Conservation (phyloP, 2,329 filamentous ascomycete genomes). For the Sporothrix protearum region DNA sequence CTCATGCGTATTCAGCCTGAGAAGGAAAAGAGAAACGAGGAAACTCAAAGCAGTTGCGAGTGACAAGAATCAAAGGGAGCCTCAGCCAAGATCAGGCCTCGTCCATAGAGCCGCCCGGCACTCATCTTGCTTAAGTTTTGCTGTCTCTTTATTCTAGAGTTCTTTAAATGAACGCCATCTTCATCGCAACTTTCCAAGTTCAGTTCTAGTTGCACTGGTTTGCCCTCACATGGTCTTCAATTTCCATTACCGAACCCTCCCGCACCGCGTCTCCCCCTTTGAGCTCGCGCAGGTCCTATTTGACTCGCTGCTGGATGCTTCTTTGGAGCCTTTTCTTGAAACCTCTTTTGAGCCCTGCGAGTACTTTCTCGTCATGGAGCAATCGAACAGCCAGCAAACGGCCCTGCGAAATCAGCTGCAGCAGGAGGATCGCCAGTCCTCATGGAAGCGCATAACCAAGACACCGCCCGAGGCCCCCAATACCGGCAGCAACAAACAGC, state of each 20-base stretch:
- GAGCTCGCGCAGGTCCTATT: background rate
- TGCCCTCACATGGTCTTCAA: background rate
- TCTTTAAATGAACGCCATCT: background rate
- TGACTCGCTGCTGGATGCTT: background rate
- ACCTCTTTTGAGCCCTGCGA: background rate
- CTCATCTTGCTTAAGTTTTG: background rate
- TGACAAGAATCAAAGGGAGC: background rate
- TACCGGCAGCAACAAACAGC: background rate
- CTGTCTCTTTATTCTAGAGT: background rate
- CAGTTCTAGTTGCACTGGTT: background rate
- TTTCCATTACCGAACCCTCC: background rate
- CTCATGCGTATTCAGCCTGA: background rate
- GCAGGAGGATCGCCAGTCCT: background rate
- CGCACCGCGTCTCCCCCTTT: background rate
- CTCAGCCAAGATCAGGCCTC: background rate
- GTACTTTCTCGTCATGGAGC: background rate
- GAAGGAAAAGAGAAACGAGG: background rate
- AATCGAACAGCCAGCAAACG: background rate
- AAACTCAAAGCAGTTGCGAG: background rate
- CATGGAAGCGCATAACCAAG: slow-evolving; percentile 16
- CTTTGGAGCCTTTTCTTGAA: background rate
- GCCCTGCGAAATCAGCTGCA: background rate
- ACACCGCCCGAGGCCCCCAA: background rate
- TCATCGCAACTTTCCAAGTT: background rate
- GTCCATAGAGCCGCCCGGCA: background rate